Evolutionary conservation across 768 basidiomycete genomes (phyloP).

Genomic region (Candolleomyces efflorescens): DNA sequence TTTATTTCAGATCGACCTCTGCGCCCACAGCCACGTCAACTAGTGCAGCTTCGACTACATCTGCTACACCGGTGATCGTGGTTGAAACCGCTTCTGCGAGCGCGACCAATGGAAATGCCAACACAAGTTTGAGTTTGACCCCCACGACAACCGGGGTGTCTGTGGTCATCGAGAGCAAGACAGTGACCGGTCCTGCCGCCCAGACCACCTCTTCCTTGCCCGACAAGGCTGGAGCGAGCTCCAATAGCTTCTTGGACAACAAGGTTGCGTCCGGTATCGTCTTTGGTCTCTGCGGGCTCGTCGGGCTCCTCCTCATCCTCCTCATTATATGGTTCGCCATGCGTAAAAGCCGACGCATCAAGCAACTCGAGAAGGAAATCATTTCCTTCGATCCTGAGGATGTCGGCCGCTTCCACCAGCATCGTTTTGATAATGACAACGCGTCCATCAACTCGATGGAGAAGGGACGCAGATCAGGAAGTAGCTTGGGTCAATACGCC

Average conservation of each 20-base stretch:
- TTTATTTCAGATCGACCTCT: conserved; percentile 7
- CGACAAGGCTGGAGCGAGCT: conserved; percentile 9
- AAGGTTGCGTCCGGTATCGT: conserved; percentile 59
- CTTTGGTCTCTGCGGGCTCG: conserved; percentile 48
- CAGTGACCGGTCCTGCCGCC: background rate
- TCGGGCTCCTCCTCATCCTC: conserved; percentile 43
- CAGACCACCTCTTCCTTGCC: background rate
- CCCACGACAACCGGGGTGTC: background rate
- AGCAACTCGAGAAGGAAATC: conserved; percentile 39
- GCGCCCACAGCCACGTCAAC: background rate
- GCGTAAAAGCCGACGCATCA: conserved; percentile 36
- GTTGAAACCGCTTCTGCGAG: background rate
- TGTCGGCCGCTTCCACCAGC: background rate
- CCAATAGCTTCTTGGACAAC: conserved; percentile 51
- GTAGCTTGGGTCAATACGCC: conserved; percentile 1
- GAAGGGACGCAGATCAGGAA: conserved; percentile 1
- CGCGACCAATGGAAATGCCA: background rate
- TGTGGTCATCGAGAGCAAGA: conserved; percentile 1
- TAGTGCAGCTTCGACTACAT: conserved; percentile 1
- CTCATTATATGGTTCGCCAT: conserved; percentile 40
- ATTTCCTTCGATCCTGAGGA: conserved; percentile 46
- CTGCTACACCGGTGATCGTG: background rate
- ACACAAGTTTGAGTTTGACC: background rate
- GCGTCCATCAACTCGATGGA: conserved; percentile 1
- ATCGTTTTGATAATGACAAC: background rate